These are phyloP conservation scores for Cladorrhinum sp. DNA, from an alignment of 2,329 filamentous ascomycete species.

Conservation along the genomic window DNA sequence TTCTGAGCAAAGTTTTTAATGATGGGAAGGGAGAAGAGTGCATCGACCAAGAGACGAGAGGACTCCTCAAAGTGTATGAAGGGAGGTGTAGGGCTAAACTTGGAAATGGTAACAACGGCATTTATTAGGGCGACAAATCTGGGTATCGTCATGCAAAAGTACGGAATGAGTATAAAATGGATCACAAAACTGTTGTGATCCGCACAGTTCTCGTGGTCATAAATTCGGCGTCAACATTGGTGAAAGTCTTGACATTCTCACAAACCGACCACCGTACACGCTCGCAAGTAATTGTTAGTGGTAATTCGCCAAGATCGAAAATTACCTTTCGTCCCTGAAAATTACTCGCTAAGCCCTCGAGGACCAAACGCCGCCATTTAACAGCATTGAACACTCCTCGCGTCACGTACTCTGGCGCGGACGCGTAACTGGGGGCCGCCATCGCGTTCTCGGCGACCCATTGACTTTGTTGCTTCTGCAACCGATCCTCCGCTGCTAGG, in stretches of 20 bases:
- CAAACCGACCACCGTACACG: background rate
- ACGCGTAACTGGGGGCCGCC: too few species aligned
- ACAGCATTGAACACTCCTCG: background rate
- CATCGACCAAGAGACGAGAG: slow-evolving; percentile 44
- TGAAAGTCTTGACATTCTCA: background rate
- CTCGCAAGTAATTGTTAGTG: background rate
- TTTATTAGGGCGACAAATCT: background rate
- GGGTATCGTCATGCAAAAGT: background rate
- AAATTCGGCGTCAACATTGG: too few species aligned
- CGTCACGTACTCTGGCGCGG: background rate
- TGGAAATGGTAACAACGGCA: background rate
- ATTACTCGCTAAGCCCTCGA: background rate
- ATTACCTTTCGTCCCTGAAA: background rate
- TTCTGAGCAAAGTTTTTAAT: slow-evolving; percentile 38
- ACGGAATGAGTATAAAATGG: background rate
- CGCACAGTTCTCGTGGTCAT: background rate
- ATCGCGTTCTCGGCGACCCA: too few species aligned
- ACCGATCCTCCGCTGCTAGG: too few species aligned
- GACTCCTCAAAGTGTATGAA: slow-evolving; percentile 42
- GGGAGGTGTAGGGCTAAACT: slow-evolving; percentile 38
- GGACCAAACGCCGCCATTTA: background rate
- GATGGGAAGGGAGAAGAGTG: slow-evolving; percentile 28
- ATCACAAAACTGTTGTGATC: background rate
- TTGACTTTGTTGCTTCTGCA: too few species aligned
- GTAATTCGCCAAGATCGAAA: background rate